Evolutionary conservation across 2,329 filamentous ascomycete genomes (phyloP).

Genomic region (Clarireedia monteithiana): DNA sequence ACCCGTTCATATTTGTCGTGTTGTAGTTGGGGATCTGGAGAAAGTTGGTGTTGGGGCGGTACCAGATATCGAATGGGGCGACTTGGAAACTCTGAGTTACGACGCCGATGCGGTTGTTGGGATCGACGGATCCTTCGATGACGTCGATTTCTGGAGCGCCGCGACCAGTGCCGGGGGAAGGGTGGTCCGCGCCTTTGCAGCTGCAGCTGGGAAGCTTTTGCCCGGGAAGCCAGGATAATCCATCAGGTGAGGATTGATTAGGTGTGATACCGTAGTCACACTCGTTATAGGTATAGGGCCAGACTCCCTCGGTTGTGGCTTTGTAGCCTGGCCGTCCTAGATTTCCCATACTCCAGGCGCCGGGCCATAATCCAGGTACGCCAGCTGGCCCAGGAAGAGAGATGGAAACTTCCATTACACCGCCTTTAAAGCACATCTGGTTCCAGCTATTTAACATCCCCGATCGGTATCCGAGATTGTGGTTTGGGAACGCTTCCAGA

Average conservation of each 20-base stretch:
- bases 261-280: conserved; percentile 60
- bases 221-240: conserved; percentile 57
- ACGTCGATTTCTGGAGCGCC: conserved; percentile 66
- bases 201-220: conserved; percentile 62
- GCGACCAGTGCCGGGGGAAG: conserved; percentile 54
- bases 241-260: conserved; percentile 60
- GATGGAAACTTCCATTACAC: conserved; percentile 43
- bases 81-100: conserved; percentile 32
- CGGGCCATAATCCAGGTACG: conserved; percentile 43
- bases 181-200: conserved; percentile 56
- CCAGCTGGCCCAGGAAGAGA: conserved; percentile 43
- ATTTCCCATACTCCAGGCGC: conserved; percentile 47
- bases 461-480: conserved; percentile 38
- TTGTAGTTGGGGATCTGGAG: conserved; percentile 42
- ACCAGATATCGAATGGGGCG: conserved; percentile 36
- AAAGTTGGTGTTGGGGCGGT: conserved; percentile 44
- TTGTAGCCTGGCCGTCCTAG: conserved; percentile 44
- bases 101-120: conserved; percentile 29
- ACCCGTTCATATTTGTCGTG: conserved; percentile 41
- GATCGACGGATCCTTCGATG: conserved; percentile 49
- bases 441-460: conserved; percentile 48
- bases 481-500: conserved; percentile 38
- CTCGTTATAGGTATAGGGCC: conserved; percentile 45
- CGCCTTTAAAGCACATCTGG: conserved; percentile 46
- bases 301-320: conserved; percentile 44